Percentiles rank a stretch among this genome's conserved stretches.
Conservation (phyloP, 2,329 filamentous ascomycete genomes). For the Dactylellina sp. region DNA sequence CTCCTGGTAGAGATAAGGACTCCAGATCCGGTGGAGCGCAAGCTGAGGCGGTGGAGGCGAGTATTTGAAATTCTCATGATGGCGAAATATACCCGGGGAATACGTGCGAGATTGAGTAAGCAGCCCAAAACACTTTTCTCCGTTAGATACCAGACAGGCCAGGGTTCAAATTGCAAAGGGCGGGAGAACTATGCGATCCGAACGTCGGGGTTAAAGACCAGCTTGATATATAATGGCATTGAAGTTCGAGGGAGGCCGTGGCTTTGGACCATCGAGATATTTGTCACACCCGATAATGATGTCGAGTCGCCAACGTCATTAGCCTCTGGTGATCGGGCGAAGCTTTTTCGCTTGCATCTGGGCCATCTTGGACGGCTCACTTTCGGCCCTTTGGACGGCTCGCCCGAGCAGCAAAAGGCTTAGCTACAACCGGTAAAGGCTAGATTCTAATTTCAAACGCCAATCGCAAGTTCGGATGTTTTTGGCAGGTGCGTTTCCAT, state of each 20-base stretch:
- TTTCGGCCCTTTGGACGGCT: not conserved
- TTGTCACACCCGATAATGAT: slow-evolving; percentile 10
- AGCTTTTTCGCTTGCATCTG: slow-evolving; percentile 25
- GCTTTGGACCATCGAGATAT: slow-evolving; percentile 1
- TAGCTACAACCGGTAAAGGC: not conserved
- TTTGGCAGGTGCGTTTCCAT: not conserved
- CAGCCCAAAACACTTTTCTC: not conserved
- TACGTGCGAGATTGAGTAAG: not conserved
- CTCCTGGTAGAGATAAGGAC: not conserved
- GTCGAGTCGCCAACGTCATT: not conserved
- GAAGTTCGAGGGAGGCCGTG: not conserved
- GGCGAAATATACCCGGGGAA: not conserved
- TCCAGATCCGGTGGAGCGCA: slow-evolving; percentile 11
- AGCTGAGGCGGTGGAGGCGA: slow-evolving; percentile 30
- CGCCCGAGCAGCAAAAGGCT: not conserved
- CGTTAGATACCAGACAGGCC: not conserved
- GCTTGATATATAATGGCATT: not conserved
- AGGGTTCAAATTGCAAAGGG: not conserved
- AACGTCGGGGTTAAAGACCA: slow-evolving; percentile 35
- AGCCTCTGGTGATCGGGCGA: slow-evolving; percentile 1
- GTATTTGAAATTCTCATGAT: slow-evolving; percentile 54
- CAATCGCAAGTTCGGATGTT: not conserved
- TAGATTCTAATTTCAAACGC: not conserved
- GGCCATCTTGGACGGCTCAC: not conserved
- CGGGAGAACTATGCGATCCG: slow-evolving; percentile 40